These are phyloP conservation scores for Helicostylum pulchrum DNA, from an alignment of 192 early-diverging fungal genomes.

Conservation along the genomic window DNA sequence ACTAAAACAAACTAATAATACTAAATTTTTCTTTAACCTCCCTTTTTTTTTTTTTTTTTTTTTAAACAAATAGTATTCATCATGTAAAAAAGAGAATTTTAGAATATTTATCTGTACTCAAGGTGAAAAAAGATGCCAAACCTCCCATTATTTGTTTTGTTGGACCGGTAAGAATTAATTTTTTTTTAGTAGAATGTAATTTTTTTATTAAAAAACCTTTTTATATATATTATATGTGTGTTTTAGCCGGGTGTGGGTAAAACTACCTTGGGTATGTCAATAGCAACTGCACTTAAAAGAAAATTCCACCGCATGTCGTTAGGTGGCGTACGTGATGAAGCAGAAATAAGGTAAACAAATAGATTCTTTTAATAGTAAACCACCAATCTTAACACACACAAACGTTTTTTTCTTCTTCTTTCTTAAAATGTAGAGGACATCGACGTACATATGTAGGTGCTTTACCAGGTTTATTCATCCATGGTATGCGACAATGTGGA, in stretches of 20 bases:
- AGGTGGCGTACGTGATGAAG: conserved; percentile 84
- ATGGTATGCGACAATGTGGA: conserved; percentile 63
- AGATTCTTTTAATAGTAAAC: conserved; percentile 13
- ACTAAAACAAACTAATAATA: not conserved
- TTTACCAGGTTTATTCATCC: conserved; percentile 77
- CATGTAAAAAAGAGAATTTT: conserved; percentile 81
- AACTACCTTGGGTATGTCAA: conserved; percentile 73
- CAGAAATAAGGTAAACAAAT: conserved; percentile 77
- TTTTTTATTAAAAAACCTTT: not conserved
- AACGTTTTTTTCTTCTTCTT: no score
- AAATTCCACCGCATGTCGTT: conserved; percentile 82
- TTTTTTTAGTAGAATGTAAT: no score
- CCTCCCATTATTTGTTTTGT: conserved; percentile 73
- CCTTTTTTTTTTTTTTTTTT: not conserved
- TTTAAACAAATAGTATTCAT: conserved; percentile 48
- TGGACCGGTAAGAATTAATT: conserved; percentile 58
- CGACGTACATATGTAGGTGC: conserved; percentile 86
- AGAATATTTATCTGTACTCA: conserved; percentile 79
- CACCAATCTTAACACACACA: not conserved
- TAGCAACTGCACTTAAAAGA: conserved; percentile 69
- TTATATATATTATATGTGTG: not conserved
- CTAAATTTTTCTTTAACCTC: not conserved
- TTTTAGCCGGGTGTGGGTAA: conserved; percentile 64
- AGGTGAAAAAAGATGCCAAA: conserved; percentile 62
- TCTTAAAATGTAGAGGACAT: conserved; percentile 52